Evolutionary conservation across 139 green algal genomes (phyloP).

Genomic region (Tetradesmus obliquus): DNA sequence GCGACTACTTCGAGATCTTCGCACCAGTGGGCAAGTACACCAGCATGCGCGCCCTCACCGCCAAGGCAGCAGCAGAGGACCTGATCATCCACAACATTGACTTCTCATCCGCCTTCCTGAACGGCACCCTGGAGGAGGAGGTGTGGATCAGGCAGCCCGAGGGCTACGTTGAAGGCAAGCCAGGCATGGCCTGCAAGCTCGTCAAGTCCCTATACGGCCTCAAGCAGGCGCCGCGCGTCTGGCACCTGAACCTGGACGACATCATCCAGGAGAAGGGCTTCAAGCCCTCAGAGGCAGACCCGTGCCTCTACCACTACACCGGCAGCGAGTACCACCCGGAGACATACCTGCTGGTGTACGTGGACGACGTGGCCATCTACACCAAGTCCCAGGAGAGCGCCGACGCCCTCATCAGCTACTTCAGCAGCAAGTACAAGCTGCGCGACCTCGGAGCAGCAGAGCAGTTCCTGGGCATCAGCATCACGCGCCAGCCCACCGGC

Average conservation of each 20-base stretch:
- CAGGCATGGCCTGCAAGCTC: not conserved
- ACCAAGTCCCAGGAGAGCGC: not conserved
- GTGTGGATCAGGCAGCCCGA: slow-evolving; percentile 54
- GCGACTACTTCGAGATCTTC: slow-evolving; percentile 57
- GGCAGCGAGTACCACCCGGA: not conserved
- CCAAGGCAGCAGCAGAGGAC: slow-evolving; percentile 44
- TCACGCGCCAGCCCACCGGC: not conserved
- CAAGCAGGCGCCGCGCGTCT: slow-evolving; percentile 61
- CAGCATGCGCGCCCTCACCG: slow-evolving; percentile 53
- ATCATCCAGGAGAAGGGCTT: slow-evolving; percentile 50
- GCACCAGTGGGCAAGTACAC: slow-evolving; percentile 47
- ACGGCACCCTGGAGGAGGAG: slow-evolving; percentile 55
- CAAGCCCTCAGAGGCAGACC: slow-evolving; percentile 46
- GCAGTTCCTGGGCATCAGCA: not conserved
- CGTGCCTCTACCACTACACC: slow-evolving; percentile 47
- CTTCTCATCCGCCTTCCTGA: slow-evolving; percentile 69
- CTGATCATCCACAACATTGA: slow-evolving; percentile 63
- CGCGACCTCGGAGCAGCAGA: slow-evolving; percentile 31
- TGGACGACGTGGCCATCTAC: slow-evolving; percentile 44
- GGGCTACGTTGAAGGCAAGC: slow-evolving; percentile 21
- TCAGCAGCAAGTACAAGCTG: slow-evolving; percentile 44
- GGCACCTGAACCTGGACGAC: slow-evolving; percentile 49
- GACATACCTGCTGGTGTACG: slow-evolving; percentile 48
- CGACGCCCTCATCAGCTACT: slow-evolving; percentile 27
- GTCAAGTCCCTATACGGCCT: slow-evolving; percentile 64